Percentiles rank a stretch among this genome's conserved stretches.
phyloP scores from a whole-genome alignment of 2,329 filamentous ascomycete genomes.

The Mycosphaerelloides madeirae region DNA sequence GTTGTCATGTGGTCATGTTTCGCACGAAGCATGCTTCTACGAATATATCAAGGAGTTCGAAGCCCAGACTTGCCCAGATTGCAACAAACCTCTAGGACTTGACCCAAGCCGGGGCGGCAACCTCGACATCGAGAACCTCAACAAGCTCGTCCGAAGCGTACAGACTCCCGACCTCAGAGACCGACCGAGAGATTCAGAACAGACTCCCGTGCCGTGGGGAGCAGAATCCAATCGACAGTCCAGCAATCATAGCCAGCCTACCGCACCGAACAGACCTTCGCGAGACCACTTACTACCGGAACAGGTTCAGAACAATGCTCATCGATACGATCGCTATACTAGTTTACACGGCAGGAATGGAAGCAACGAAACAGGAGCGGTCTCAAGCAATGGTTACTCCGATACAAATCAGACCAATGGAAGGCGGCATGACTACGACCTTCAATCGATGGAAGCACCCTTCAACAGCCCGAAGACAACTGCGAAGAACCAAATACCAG shows the following conservation, averaged over 20 bases:
- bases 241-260: constrained; percentile 9
- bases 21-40: constrained; percentile 97
- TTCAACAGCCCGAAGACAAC: constrained; percentile 66
- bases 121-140: constrained; percentile 77
- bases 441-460: constrained; percentile 90
- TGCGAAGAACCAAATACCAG: constrained; percentile 78
- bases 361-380: constrained; percentile 67
- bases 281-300: constrained; percentile 26
- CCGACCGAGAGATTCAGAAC: constrained; percentile 34
- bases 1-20: constrained; percentile 94
- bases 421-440: constrained; percentile 86
- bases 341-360: constrained; percentile 58
- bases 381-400: constrained; percentile 74
- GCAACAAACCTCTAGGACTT: constrained; percentile 83
- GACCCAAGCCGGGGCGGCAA: constrained; percentile 92
- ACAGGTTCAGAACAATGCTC: constrained; percentile 11
- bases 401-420: constrained; percentile 65
- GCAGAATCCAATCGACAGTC: constrained; percentile 20
- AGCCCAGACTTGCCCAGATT: constrained; percentile 88
- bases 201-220: constrained; percentile 63
- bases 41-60: constrained; percentile 96
- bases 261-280: constrained; percentile 11
- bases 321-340: constrained; percentile 22
- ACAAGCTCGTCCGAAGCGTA: constrained; percentile 81
- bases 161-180: constrained; percentile 46